Evolutionary conservation across 805 yeast genomes (phyloP), one percentile per base, ranked within the genome.

Genomic region (Wickerhamomyces silvicola): DNA sequence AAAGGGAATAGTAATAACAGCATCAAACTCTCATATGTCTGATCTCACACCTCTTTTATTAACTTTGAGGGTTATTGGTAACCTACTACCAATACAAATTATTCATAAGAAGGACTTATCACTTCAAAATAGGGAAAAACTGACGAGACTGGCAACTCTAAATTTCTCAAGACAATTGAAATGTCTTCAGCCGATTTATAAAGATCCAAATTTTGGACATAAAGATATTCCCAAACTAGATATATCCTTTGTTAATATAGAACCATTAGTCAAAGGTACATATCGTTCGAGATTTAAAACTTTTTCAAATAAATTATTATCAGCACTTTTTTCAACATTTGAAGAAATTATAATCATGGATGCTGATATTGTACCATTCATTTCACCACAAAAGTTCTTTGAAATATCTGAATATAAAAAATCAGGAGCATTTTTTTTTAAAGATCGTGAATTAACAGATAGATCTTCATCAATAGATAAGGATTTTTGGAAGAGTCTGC

Each of bases 251-350:
- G 46, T 56, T 18, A 35, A 52, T 32, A 31, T 38, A 10, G 14
- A 31, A 1, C 22, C 26, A 2, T 24, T 38, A n/a, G 31, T 50
- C n/a, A 10, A 18, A 5, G 18, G 30, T 9, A 20, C 20, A 6
- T 39, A 37, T 23, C 4, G 17, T 9, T 24, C 11, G 4, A 10
- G 35, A 6, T 64, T 61, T 56, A 26, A 59, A 56, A 47, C 50
- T 43, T 61, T 48, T 35, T 41, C 48, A 15, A 59, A 57, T 33
- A 78, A 77, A 48, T 63, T 78, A 48, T 43, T 75, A 17, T 78
- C 81, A 1, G 55, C 68, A 11, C 37, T 73, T 21, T 77, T 78
- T 50, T 75, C 67, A 30, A 62, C 74, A 7, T 75, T 72, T 41
- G 62, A 66, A 28, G 77, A 72, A 42, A 56, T 62, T 27, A 52